Base-by-base conservation (phyloP, 2,329 filamentous ascomycete species). In the Trichoderma atroviride region DNA sequence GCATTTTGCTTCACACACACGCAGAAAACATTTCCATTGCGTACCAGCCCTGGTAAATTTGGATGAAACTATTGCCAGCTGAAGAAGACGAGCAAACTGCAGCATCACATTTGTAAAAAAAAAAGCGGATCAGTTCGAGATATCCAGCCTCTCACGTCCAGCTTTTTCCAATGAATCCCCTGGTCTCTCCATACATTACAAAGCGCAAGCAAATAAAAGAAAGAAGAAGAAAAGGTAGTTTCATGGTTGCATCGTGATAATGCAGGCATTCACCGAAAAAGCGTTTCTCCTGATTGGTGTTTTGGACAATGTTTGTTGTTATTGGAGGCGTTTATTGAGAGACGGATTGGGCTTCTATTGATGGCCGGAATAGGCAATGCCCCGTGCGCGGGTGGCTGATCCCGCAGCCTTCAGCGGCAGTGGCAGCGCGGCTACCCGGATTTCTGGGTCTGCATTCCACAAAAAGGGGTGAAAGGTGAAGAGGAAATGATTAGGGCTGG, bases 301-400 rank as follows among this genome's bases (percentile, higher is more conserved):
- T 52, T 37, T 5, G 35, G 7, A 3, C 0, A 59, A 61, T 60
- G 68, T 69, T 69, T 69, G 68, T 43, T 22, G 24, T 33, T 33
- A 50, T 59, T 50, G 14, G 62, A 64, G 68, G 68, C 73, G 71
- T 74, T 66, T 78, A 78, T 79, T 78, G 74, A 78, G 68, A 19
- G 31, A 24, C 47, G 24, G 24, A 58, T 60, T 59, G 68, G 70
- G 70, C 24, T 70, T 75, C 76, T 80, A 80, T 80, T 80, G 76
- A 79, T 55, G 70, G 73, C 78, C 77, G 71, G 73, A 80, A 78
- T 70, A 70, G 78, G 76, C 65, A 73, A 72, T 71, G 61, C 62
- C 63, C n/a, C 57, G 40, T 70, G 35, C 52, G 35, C 57, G 33
- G 1, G 33, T 53, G 11, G n/a, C 43, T 47, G 43, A 33, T 33